phyloP scores from a whole-genome alignment of 768 basidiomycete species.

The Calocera cornea region DNA sequence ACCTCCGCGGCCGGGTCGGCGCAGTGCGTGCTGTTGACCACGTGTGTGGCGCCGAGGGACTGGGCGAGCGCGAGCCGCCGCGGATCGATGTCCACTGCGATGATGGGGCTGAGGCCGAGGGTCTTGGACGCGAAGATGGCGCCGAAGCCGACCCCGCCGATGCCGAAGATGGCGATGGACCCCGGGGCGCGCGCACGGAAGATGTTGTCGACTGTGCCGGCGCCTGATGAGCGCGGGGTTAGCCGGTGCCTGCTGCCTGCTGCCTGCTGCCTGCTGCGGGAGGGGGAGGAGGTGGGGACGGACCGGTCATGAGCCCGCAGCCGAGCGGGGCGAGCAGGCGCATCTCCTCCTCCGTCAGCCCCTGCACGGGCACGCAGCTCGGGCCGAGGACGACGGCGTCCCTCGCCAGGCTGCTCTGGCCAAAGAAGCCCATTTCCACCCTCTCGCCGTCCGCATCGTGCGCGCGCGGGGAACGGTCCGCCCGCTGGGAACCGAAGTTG shows the following conservation, averaged over 20 bases:
- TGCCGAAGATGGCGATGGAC: conserved; percentile 14
- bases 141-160: conserved; percentile 17
- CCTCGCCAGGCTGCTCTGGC: conserved; percentile 15
- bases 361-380: conserved; percentile 12
- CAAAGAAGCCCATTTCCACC: conserved; percentile 18
- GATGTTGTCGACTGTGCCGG: not conserved
- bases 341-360: conserved; percentile 9
- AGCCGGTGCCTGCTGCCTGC: not conserved
- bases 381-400: conserved; percentile 15
- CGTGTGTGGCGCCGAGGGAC: conserved; percentile 14
- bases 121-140: conserved; percentile 15
- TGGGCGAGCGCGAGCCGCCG: conserved; percentile 12
- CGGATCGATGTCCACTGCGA: conserved; percentile 17
- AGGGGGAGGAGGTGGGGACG: not conserved
- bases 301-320: conserved; percentile 16
- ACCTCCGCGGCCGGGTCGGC: conserved; percentile 9
- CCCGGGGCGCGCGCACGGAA: not conserved
- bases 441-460: conserved; percentile 4
- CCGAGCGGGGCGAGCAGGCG: conserved; percentile 12
- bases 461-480: conserved; percentile 2
- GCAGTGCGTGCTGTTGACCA: conserved; percentile 10
- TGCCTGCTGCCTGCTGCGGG: conserved; percentile 1
- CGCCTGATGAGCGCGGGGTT: too few relatives aligned
- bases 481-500: conserved; percentile 13
- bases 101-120: conserved; percentile 11